Evolutionary conservation across 2,329 filamentous ascomycete genomes (phyloP).

Genomic region (Neofusicoccum cordaticola): DNA sequence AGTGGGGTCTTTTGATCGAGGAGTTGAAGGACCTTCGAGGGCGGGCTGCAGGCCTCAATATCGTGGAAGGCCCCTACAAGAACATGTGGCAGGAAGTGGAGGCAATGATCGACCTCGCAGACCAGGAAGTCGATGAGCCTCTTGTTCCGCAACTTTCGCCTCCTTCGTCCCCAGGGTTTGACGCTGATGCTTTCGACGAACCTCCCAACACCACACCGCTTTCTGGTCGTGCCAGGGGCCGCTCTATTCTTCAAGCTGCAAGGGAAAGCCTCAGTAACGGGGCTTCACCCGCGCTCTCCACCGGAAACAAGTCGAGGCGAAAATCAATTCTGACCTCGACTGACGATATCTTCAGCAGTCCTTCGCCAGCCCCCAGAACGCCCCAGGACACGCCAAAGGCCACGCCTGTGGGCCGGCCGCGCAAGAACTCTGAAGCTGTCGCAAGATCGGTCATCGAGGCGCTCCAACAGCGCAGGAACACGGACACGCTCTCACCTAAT

Average conservation of each 20-base stretch:
- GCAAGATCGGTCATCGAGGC: slow-evolving; percentile 62
- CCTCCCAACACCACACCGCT: slow-evolving; percentile 19
- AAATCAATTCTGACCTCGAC: slow-evolving; percentile 33
- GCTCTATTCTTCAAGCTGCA: slow-evolving; percentile 2
- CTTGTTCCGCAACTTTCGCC: slow-evolving; percentile 52
- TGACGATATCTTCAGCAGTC: slow-evolving; percentile 36
- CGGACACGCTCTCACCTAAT: slow-evolving; percentile 25
- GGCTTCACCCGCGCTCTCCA: slow-evolving; percentile 1
- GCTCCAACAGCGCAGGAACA: slow-evolving; percentile 50
- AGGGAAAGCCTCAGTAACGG: slow-evolving; percentile 6
- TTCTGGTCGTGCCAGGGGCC: not conserved
- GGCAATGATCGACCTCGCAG: slow-evolving; percentile 81
- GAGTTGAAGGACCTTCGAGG: slow-evolving; percentile 75
- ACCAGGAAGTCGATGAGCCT: slow-evolving; percentile 62
- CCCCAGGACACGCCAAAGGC: slow-evolving; percentile 29
- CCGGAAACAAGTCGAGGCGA: slow-evolving; percentile 20
- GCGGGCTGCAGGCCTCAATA: slow-evolving; percentile 65
- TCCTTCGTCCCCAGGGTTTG: slow-evolving; percentile 56
- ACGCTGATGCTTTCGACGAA: slow-evolving; percentile 58
- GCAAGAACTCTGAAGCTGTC: slow-evolving; percentile 57
- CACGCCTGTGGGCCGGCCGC: slow-evolving; percentile 43
- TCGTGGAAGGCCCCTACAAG: slow-evolving; percentile 59
- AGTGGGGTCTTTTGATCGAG: slow-evolving; percentile 77
- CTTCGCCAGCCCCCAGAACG: slow-evolving; percentile 27
- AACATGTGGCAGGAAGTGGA: slow-evolving; percentile 77